Evolutionary conservation across 202 grass and related monocot genomes (phyloP).

Genomic region (Bolboschoenoplectus hybrid): DNA sequence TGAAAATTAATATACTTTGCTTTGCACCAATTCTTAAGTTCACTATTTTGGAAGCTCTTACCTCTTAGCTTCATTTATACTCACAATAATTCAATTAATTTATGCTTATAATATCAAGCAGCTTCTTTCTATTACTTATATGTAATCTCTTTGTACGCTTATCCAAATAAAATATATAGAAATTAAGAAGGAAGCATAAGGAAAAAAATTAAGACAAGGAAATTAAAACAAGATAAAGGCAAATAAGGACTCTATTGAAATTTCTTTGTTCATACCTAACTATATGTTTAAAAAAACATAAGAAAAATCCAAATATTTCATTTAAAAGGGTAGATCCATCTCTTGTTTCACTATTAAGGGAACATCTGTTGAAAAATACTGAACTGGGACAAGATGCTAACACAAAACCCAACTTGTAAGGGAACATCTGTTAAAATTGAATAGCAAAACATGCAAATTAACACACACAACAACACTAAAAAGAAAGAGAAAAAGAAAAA

Average conservation of each 20-base stretch:
- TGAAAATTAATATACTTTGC: neutral
- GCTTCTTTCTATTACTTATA: neutral
- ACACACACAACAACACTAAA: neutral
- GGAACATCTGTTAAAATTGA: constrained; percentile 4
- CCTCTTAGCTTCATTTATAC: neutral
- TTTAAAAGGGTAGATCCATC: neutral
- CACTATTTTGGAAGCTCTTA: neutral
- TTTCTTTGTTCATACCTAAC: neutral
- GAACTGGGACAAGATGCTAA: no score
- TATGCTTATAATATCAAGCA: neutral
- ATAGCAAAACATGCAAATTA: neutral
- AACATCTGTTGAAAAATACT: no score
- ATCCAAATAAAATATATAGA: neutral
- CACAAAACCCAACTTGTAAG: neutral
- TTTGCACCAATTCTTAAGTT: constrained; percentile 12
- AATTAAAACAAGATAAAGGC: neutral
- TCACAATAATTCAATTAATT: neutral
- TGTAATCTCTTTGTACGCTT: neutral
- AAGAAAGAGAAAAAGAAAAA: neutral
- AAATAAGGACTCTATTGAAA: neutral
- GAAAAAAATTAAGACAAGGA: neutral
- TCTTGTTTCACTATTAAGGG: no score
- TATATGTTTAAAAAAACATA: neutral
- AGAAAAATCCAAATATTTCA: neutral
- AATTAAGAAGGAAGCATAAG: neutral